A percentile compares a stretch with the other conserved stretches of the same genome.
Conservation (phyloP, 176 grass and related monocot genomes). For the Olyra latifolia region DNA sequence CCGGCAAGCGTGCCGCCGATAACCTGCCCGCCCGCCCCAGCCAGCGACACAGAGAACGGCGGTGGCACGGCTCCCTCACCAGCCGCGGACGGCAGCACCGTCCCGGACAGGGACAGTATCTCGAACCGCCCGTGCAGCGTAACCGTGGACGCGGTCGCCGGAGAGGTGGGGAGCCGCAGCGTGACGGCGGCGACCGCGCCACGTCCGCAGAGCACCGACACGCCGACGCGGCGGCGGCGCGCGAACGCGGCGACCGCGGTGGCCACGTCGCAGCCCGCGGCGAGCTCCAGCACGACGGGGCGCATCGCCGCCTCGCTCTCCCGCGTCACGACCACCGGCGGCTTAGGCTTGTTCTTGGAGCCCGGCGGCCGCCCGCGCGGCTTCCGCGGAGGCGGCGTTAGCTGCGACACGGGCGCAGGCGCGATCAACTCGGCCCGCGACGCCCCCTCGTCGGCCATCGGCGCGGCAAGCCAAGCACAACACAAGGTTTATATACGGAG, state of each 20-base stretch:
- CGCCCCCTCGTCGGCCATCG: neutral
- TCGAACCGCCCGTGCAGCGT: conserved; percentile 72
- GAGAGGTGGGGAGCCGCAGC: conserved; percentile 50
- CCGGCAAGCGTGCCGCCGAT: conserved; percentile 78
- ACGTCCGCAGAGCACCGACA: conserved; percentile 76
- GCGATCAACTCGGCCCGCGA: neutral
- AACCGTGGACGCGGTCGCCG: conserved; percentile 7
- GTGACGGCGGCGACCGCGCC: conserved; percentile 54
- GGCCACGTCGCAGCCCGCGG: conserved; percentile 61
- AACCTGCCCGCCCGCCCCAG: conserved; percentile 63
- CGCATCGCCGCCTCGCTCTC: conserved; percentile 67
- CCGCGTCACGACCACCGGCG: conserved; percentile 68
- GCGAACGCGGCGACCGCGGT: conserved; percentile 51
- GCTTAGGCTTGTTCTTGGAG: conserved; percentile 86
- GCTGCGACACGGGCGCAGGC: neutral
- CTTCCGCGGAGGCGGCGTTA: conserved; percentile 25
- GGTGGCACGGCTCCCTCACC: neutral
- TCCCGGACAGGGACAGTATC: conserved; percentile 69
- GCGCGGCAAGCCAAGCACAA: too few species aligned
- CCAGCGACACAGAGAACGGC: conserved; percentile 62
- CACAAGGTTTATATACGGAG: neutral
- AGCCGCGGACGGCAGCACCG: conserved; percentile 26
- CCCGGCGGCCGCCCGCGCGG: conserved; percentile 68
- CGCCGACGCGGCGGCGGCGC: conserved; percentile 47
- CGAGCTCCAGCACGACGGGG: conserved; percentile 66